A percentile compares a stretch with the other conserved stretches of the same genome.
These are phyloP conservation scores for Lipomyces sp. DNA, from an alignment of 805 yeast genomes.

Conservation along the genomic window DNA sequence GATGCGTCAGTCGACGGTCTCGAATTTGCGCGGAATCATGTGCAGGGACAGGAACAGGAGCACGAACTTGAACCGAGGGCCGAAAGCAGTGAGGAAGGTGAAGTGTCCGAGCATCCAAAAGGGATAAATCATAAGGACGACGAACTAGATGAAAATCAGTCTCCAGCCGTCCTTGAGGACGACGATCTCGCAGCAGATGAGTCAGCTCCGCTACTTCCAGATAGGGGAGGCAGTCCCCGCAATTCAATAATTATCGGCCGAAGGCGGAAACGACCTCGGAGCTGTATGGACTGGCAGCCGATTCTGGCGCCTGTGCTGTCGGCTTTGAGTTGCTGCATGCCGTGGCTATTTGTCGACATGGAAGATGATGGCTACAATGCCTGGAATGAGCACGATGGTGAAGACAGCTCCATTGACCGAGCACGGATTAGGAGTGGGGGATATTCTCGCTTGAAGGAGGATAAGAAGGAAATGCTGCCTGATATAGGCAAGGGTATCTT, in stretches of 20 bases:
- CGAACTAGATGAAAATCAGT: neutral
- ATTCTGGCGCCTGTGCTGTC: conserved; percentile 11
- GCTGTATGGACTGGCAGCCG: conserved; percentile 5
- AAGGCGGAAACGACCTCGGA: neutral
- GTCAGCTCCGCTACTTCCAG: conserved; percentile 21
- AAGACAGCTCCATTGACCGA: neutral
- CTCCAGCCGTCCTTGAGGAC: neutral
- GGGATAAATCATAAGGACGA: neutral
- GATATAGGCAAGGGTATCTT: conserved; percentile 19
- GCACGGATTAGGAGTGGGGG: conserved; percentile 13
- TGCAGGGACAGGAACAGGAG: neutral
- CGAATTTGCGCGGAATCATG: conserved; percentile 5
- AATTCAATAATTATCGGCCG: neutral
- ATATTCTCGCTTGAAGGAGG: conserved; percentile 17
- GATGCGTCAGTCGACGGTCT: conserved; percentile 6
- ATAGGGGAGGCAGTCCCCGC: neutral
- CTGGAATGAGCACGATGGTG: conserved; percentile 13
- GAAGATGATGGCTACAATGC: conserved; percentile 13
- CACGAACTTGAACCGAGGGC: conserved; percentile 19
- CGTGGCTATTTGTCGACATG: conserved; percentile 10
- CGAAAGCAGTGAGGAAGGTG: neutral
- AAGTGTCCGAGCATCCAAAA: neutral
- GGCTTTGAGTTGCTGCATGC: conserved; percentile 23
- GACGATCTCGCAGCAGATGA: conserved; percentile 12
- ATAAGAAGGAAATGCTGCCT: neutral